Evolutionary conservation across 202 grass and related monocot genomes (phyloP), one percentile per base, ranked within the genome.

Genomic region (Bolboschoenoplectus hybrid): DNA sequence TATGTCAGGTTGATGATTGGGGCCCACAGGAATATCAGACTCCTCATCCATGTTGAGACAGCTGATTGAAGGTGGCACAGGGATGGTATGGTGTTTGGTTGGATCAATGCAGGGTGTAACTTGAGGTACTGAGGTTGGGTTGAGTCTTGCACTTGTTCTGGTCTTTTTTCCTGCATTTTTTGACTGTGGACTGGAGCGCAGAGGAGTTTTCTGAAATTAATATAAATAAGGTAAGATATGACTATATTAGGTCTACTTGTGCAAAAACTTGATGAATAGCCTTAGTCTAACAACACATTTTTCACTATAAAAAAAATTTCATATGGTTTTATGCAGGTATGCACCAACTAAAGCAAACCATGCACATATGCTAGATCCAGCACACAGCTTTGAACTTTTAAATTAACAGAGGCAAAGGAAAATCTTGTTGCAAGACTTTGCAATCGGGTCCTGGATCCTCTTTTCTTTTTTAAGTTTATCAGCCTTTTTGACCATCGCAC

Each of bases 1-100:
- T 10, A 97, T 84, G 10, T 87, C 43, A 88, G 86, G 86, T 84
- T 97, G 94, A 86, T 88, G 88, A 35, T 41, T 16, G 1, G 43
- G 45, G 5, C 91, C 89, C 26, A 91, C 66, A 43, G 87, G 92
- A 70, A 93, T 77, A 74, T 87, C 66, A 72, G 85, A 85, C 81
- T 87, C 81, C 46, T 80, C 85, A 67, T 60, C 87, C 47, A 57
- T 81, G 86, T 78, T 88, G 84, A 82, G 86, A 75, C 84, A 92
- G 79, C 76, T 66, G 82, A 85, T 79, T 80, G 69, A 85, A 75
- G 49, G 77, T 60, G 35, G 39, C 1, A 13, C 57, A 60, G 77
- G 36, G 13, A 20, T 81, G 19, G 14, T 61, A 43, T 7, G 2
- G 17, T 62, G 13, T 41, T 81, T 75, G 32, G 9, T 81, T 0